Base-by-base conservation (phyloP, 176 grass and related monocot species). In the Metroxylon sagu region DNA sequence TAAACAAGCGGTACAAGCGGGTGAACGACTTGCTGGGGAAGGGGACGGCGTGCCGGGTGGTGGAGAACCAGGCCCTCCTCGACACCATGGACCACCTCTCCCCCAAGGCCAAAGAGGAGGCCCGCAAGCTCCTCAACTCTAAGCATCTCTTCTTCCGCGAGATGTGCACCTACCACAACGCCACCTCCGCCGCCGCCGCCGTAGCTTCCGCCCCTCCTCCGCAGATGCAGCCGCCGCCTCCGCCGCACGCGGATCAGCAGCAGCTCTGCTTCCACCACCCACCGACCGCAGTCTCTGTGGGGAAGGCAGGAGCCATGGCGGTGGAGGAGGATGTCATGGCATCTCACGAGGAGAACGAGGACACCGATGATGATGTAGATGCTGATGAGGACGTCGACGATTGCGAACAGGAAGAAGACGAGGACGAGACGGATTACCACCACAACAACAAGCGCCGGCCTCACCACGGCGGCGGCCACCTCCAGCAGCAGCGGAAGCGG, bases 121-220 rank as follows among this genome's bases (percentile, higher is more conserved):
- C 78, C 49, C 83, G 92, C 63, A 97, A 97, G 78, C 78, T 97
- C 31, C 84, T 97, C 53, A 88, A 68, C 71, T 97, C 92, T 52
- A 97, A 97, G 69, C 92, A 91, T 77, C 84, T 97, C 72, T 97
- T 91, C 76, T 97, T 88, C 75, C 87, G 66, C n/a, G 92, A 97
- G 74, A 97, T 97, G 92, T 97, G 92, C 73, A 67, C 78, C n/a
- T 97, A 97, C 72, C 92, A 97, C 81, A 90, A 97, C 72, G 67
- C 72, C 14, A 14, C 50, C 28, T 19, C 27, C 64, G 30, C 26
- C 17, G 4, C 50, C 4, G n/a, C 35, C 35, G 35, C 35, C 35
- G 7, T 39, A 39, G 35, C 35, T 39, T 39, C 35, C 35, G 35
- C 35, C 7, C 35, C 35, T 10, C 35, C 7, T 39, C 35, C 35